phyloP scores from a whole-genome alignment of 305 asterid genomes.

The Fraxinus ornus region DNA sequence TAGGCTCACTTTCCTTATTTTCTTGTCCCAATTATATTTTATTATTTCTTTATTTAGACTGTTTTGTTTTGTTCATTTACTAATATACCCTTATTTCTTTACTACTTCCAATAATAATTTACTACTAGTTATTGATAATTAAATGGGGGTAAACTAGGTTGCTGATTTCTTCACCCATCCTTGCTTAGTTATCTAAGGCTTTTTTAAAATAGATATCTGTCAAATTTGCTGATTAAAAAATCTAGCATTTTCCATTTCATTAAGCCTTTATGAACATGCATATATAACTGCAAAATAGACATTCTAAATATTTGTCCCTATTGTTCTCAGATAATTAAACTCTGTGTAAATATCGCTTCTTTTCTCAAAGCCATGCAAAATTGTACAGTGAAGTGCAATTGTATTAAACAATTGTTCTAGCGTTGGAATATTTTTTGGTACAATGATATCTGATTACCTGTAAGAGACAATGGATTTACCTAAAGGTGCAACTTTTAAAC shows the following conservation, averaged over 20 bases:
- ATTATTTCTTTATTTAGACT: too few relatives aligned
- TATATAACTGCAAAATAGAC: background rate
- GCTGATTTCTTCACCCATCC: background rate
- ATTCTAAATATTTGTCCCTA: background rate
- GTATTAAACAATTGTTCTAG: background rate
- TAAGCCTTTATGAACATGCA: background rate
- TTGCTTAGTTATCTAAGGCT: background rate
- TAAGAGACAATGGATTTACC: background rate
- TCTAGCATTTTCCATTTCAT: background rate
- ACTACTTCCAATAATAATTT: too few relatives aligned
- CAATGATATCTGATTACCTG: background rate
- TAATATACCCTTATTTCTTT: too few relatives aligned
- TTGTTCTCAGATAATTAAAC: background rate
- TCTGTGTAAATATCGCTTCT: background rate
- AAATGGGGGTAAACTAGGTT: background rate
- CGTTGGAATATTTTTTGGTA: background rate
- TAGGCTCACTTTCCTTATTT: too few relatives aligned
- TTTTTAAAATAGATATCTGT: background rate
- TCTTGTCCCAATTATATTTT: too few relatives aligned
- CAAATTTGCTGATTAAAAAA: background rate
- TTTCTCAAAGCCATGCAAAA: background rate
- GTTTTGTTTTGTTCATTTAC: too few relatives aligned
- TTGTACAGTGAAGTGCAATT: background rate
- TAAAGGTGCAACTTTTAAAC: background rate
- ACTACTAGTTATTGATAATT: too few relatives aligned